Conservation (phyloP, 2,329 filamentous ascomycete genomes). For the Aspergillus quadrilineatus region DNA sequence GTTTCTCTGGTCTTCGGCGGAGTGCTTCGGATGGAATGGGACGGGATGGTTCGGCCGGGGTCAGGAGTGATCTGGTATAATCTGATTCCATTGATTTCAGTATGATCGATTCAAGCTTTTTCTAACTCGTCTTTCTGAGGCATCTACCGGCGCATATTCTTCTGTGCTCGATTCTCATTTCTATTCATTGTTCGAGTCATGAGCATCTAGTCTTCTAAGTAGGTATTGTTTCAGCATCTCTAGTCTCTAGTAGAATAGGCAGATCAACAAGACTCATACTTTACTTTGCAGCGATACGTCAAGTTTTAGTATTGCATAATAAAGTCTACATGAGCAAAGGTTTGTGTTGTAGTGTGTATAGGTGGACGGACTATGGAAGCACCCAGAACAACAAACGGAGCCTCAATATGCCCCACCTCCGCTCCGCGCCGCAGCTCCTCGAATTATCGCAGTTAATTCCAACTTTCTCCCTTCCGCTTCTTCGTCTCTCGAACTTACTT, state of each 20-base stretch:
- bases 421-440: neutral
- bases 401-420: neutral
- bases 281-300: too few species aligned
- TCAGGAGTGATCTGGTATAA: neutral
- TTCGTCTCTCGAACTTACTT: neutral
- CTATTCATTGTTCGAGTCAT: neutral
- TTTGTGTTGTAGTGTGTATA: too few species aligned
- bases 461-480: neutral
- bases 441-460: neutral
- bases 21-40: neutral
- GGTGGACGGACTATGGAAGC: neutral
- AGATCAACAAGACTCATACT: neutral
- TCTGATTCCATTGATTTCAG: neutral
- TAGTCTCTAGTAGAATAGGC: neutral
- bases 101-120: neutral
- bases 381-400: neutral
- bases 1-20: neutral
- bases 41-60: neutral
- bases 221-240: neutral
- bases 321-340: too few species aligned
- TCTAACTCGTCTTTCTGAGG: conserved; percentile 1
- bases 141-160: conserved; percentile 4
- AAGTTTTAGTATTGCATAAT: too few species aligned
- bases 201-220: too few species aligned
- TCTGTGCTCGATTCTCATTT: neutral